These are phyloP conservation scores for Saitozyma podzolica DNA, from an alignment of 768 basidiomycete species.

Conservation along the genomic window DNA sequence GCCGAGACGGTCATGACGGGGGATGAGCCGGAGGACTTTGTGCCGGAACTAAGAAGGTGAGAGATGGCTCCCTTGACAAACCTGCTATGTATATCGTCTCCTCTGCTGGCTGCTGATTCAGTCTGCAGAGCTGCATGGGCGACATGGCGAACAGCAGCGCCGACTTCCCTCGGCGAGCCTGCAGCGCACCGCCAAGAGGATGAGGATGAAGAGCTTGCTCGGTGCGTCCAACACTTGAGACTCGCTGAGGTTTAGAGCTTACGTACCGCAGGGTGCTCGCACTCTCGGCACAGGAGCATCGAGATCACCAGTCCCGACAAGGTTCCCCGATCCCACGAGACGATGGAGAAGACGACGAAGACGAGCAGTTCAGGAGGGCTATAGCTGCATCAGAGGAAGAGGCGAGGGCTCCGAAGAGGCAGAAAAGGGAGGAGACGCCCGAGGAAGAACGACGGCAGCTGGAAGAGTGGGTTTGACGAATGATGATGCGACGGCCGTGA, in stretches of 20 bases:
- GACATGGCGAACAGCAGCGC: constrained; percentile 33
- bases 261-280: constrained; percentile 14
- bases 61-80: background rate
- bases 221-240: constrained; percentile 19
- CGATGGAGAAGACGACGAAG: constrained; percentile 25
- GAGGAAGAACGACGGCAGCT: constrained; percentile 40
- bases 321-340: background rate
- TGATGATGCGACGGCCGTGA: background rate
- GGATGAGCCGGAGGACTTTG: constrained; percentile 11
- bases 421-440: constrained; percentile 36
- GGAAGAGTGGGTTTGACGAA: constrained; percentile 30
- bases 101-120: background rate
- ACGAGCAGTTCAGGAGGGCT: constrained; percentile 26
- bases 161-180: background rate
- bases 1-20: constrained; percentile 17
- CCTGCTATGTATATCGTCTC: background rate
- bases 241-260: constrained; percentile 1
- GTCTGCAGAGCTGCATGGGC: constrained; percentile 37
- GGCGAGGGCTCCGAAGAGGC: constrained; percentile 31
- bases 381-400: constrained; percentile 35
- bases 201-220: constrained; percentile 37
- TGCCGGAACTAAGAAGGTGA: constrained; percentile 34
- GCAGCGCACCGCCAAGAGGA: constrained; percentile 7
- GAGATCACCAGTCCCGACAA: constrained; percentile 6
- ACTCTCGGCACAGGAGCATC: constrained; percentile 19